Conservation (phyloP, 1,284 basidiomycete genomes). For the Sphaerobolus stellatus region DNA sequence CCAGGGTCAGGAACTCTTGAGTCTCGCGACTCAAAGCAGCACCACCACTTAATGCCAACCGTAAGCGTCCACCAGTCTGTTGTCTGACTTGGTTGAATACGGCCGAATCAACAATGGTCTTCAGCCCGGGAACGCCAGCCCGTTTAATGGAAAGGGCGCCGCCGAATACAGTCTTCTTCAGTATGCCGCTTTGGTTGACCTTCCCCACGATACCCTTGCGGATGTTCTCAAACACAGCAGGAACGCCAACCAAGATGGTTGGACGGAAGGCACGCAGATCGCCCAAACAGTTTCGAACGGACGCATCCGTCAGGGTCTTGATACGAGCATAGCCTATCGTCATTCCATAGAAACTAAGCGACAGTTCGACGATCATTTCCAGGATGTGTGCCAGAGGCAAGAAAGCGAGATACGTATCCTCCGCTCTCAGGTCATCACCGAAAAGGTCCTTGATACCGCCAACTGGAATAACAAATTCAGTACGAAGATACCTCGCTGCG, state of each 20-base stretch:
- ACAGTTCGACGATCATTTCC: constrained; percentile 81
- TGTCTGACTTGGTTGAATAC: constrained; percentile 76
- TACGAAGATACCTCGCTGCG: background rate
- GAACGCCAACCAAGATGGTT: constrained; percentile 87
- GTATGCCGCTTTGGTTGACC: constrained; percentile 61
- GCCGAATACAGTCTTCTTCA: constrained; percentile 77
- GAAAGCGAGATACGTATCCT: constrained; percentile 85
- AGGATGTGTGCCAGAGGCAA: constrained; percentile 92
- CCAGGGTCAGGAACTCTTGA: constrained; percentile 84
- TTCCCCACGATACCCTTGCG: constrained; percentile 90
- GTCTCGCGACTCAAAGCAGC: constrained; percentile 84
- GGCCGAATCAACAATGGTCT: constrained; percentile 68
- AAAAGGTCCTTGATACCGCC: constrained; percentile 77
- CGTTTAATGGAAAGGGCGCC: constrained; percentile 69
- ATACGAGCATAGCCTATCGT: constrained; percentile 87
- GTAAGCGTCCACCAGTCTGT: constrained; percentile 85
- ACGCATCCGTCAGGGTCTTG: constrained; percentile 94
- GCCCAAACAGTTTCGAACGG: constrained; percentile 86
- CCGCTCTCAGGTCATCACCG: constrained; percentile 68
- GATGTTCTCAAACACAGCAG: constrained; percentile 89
- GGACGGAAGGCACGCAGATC: constrained; percentile 85
- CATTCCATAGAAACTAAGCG: constrained; percentile 65
- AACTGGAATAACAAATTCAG: constrained; percentile 36
- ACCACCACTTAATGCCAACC: constrained; percentile 81
- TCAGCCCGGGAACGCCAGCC: constrained; percentile 65